phyloP scores from a whole-genome alignment of 768 basidiomycete species.

The Russula compacta region DNA sequence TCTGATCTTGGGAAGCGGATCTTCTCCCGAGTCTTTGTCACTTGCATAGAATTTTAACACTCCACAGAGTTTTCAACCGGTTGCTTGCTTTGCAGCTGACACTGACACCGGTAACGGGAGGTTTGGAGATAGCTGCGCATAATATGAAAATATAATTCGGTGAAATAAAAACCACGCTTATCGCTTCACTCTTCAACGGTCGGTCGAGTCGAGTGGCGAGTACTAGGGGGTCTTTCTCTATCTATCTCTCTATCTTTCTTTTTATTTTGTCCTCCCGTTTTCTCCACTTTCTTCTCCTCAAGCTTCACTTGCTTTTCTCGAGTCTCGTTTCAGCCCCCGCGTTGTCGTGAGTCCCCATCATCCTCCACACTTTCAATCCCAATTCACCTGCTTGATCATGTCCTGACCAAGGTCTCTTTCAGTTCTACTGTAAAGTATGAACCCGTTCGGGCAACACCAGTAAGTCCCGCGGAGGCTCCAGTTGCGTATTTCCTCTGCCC shows the following conservation, averaged over 20 bases:
- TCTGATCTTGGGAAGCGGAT: no score
- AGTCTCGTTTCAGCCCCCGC: constrained; percentile 20
- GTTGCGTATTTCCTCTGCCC: constrained; percentile 34
- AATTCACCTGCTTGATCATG: not conserved
- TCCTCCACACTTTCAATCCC: constrained; percentile 25
- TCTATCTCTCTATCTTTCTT: constrained; percentile 44
- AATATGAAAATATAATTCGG: not conserved
- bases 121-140: constrained; percentile 16
- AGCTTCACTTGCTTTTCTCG: constrained; percentile 17
- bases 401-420: constrained; percentile 13
- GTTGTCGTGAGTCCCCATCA: constrained; percentile 35
- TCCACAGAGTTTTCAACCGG: constrained; percentile 31
- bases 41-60: no score
- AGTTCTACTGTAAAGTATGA: constrained; percentile 47
- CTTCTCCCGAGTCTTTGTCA: no score
- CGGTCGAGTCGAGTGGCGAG: constrained; percentile 1
- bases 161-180: not conserved
- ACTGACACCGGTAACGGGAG: constrained; percentile 27
- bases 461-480: constrained; percentile 69
- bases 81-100: no score
- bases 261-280: constrained; percentile 31
- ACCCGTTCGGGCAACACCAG: no score
- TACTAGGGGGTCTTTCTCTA: constrained; percentile 27
- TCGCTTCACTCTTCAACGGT: constrained; percentile 4
- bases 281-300: constrained; percentile 21